Evolutionary conservation across 352 stramenopile genomes (phyloP).

Genomic region (Phytophthora idaei): DNA sequence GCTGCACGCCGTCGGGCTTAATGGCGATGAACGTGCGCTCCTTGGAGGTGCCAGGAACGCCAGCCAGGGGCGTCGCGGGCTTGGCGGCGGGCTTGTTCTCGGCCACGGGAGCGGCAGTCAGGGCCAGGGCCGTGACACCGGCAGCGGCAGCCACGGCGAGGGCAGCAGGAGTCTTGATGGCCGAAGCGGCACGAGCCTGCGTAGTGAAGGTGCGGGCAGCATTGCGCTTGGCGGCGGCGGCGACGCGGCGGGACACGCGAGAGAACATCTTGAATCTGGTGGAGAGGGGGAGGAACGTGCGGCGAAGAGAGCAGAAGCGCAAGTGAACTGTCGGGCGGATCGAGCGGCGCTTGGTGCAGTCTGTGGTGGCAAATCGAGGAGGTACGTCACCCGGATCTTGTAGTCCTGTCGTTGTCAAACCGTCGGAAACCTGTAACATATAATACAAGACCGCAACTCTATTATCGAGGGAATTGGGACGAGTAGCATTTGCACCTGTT

Average conservation of each 20-base stretch:
- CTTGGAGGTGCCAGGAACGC: constrained; percentile 90
- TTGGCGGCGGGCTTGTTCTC: constrained; percentile 52
- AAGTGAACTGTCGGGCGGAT: constrained; percentile 29
- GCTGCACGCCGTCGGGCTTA: constrained; percentile 95
- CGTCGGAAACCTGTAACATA: neutral
- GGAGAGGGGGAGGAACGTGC: constrained; percentile 17
- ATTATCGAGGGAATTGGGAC: neutral
- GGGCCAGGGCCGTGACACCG: constrained; percentile 54
- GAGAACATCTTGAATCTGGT: constrained; percentile 59
- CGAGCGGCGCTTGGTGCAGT: constrained; percentile 4
- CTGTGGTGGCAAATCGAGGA: constrained; percentile 24
- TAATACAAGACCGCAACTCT: no score
- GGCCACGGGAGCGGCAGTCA: constrained; percentile 45
- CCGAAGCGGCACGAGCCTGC: constrained; percentile 46
- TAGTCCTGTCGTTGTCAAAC: constrained; percentile 21
- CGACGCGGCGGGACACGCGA: constrained; percentile 68
- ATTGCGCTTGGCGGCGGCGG: constrained; percentile 65
- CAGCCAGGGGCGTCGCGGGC: constrained; percentile 59
- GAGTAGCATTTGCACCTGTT: neutral
- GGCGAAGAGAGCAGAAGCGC: constrained; percentile 39
- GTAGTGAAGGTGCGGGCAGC: constrained; percentile 58
- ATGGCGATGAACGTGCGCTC: constrained; percentile 96
- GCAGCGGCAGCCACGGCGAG: constrained; percentile 44
- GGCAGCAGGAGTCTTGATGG: constrained; percentile 39
- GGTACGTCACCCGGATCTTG: constrained; percentile 30